A percentile compares a stretch with the other conserved stretches of the same genome.
Evolutionary conservation across 1,139 yeast genomes (phyloP).

Genomic region (Debaryomycetaceae sp.): DNA sequence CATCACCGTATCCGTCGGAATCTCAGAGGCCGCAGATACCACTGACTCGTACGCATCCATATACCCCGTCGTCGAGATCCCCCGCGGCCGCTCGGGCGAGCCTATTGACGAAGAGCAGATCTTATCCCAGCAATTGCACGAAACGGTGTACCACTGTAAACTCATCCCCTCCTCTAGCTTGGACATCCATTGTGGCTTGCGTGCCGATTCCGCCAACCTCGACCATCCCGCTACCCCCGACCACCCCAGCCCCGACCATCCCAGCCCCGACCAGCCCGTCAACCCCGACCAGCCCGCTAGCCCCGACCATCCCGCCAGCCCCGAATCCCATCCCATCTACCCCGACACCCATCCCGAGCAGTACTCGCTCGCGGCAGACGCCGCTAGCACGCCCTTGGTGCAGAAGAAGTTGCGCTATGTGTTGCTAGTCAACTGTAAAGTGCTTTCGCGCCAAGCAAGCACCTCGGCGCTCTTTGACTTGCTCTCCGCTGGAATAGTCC

Average conservation of each 20-base stretch:
- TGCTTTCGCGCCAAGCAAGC: constrained; percentile 69
- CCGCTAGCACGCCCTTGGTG: constrained; percentile 12
- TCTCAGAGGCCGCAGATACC: constrained; percentile 22
- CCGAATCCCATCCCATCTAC: no score
- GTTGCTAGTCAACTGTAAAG: constrained; percentile 63
- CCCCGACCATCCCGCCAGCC: no score
- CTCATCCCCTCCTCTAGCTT: constrained; percentile 37
- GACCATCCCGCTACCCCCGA: not conserved
- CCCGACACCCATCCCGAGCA: constrained; percentile 22
- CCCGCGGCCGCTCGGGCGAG: constrained; percentile 66
- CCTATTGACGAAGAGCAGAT: constrained; percentile 91
- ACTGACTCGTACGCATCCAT: constrained; percentile 27
- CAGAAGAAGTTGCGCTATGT: constrained; percentile 41
- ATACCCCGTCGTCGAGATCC: constrained; percentile 73
- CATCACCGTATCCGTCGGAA: constrained; percentile 65
- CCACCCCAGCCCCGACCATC: no score
- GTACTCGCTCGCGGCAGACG: constrained; percentile 8
- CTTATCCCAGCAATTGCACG: constrained; percentile 58
- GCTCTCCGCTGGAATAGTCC: constrained; percentile 58
- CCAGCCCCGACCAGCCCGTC: no score
- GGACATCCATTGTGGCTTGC: constrained; percentile 41
- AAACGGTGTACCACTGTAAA: constrained; percentile 44
- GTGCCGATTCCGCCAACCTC: constrained; percentile 26
- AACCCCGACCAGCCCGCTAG: no score
- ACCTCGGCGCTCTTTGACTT: constrained; percentile 51